phyloP scores from a whole-genome alignment of 768 basidiomycete species.

The Lactarius quietus region DNA sequence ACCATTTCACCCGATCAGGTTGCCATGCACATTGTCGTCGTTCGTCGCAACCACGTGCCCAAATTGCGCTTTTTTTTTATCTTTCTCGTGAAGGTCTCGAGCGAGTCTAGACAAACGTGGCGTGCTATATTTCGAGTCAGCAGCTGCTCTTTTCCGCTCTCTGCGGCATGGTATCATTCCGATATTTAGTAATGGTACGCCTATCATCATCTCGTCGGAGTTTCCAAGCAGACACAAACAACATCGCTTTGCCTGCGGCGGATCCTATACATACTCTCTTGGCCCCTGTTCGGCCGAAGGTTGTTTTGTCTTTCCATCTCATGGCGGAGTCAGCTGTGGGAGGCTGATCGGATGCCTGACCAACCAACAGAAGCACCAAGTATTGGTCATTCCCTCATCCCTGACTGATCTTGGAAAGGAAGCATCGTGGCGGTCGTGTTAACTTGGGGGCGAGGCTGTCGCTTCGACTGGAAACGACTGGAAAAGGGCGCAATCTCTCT shows the following conservation, averaged over 20 bases:
- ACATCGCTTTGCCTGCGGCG: neutral
- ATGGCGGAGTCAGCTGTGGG: slow-evolving; percentile 14
- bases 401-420: slow-evolving; percentile 4
- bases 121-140: neutral
- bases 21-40: slow-evolving; percentile 14
- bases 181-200: neutral
- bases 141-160: neutral
- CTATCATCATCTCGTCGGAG: neutral
- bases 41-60: slow-evolving; percentile 12
- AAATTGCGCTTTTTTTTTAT: neutral
- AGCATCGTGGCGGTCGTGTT: slow-evolving; percentile 3
- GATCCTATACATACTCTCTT: neutral
- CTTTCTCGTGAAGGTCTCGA: neutral
- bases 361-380: neutral
- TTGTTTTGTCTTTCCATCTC: slow-evolving; percentile 1
- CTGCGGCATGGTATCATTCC: slow-evolving; percentile 1
- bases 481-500: neutral
- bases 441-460: neutral
- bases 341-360: slow-evolving; percentile 13
- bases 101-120: neutral
- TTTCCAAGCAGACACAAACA: neutral
- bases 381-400: neutral
- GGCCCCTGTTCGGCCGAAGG: slow-evolving; percentile 22
- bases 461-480: slow-evolving; percentile 5
- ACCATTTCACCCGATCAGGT: slow-evolving; percentile 21